A percentile compares a stretch with the other conserved stretches of the same genome.
phyloP scores from a whole-genome alignment of 331 rosid genomes.

The Quercus tomentella region DNA sequence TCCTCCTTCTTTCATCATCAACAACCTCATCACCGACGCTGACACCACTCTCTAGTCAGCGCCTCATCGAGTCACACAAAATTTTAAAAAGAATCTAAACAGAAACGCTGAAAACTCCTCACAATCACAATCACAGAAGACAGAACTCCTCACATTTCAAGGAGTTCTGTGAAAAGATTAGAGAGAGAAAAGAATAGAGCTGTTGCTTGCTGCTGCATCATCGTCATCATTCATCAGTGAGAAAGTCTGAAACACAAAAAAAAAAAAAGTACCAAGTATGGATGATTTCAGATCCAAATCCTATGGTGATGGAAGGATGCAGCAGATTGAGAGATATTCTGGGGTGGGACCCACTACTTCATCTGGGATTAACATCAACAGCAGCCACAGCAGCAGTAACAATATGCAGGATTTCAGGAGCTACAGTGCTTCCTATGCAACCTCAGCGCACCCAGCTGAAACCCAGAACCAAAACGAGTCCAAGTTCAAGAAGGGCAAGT shows the following conservation, averaged over 20 bases:
- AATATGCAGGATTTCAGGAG: constrained; percentile 79
- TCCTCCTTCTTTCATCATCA: not conserved
- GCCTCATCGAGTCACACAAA: not conserved
- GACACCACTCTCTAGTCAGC: constrained; percentile 26
- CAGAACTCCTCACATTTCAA: not conserved
- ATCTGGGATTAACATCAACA: not conserved
- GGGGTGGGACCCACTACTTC: constrained; percentile 20
- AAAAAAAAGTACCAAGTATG: constrained; percentile 28
- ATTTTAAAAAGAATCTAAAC: not conserved
- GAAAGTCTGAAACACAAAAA: too few relatives aligned
- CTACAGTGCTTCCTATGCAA: constrained; percentile 86
- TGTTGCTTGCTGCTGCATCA: too few relatives aligned
- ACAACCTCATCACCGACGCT: constrained; percentile 28
- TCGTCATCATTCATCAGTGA: too few relatives aligned
- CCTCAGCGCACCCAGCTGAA: constrained; percentile 56
- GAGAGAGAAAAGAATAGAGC: not conserved
- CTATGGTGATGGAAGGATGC: constrained; percentile 46
- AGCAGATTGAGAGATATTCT: constrained; percentile 43
- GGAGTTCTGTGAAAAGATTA: not conserved
- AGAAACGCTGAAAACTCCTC: too few relatives aligned
- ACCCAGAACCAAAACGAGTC: constrained; percentile 36
- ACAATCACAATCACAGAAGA: too few relatives aligned
- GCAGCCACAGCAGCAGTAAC: too few relatives aligned
- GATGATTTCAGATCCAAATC: constrained; percentile 92
- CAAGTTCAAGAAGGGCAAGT: constrained; percentile 82